These are phyloP conservation scores for Mortierella sp. DNA, from an alignment of 371 early-diverging fungal genomes.

Conservation along the genomic window DNA sequence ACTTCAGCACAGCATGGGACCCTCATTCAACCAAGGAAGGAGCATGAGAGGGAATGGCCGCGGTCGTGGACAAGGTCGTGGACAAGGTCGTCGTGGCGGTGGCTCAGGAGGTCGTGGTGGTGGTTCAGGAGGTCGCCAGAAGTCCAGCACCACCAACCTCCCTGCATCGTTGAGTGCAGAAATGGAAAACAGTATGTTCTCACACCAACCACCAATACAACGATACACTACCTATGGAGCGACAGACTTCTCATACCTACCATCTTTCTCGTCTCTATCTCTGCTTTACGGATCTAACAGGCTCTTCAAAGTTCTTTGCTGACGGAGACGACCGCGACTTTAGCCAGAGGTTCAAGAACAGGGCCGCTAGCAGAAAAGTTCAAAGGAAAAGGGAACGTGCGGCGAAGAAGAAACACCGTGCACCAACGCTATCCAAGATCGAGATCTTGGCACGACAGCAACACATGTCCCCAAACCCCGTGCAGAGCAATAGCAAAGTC, in stretches of 20 bases:
- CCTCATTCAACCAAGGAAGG: constrained; percentile 42
- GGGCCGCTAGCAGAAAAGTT: constrained; percentile 54
- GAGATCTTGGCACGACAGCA: constrained; percentile 50
- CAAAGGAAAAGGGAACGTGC: constrained; percentile 60
- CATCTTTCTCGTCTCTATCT: not conserved
- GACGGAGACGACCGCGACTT: constrained; percentile 57
- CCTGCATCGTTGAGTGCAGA: constrained; percentile 45
- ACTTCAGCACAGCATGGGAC: constrained; percentile 25
- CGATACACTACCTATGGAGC: not conserved
- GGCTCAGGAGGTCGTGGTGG: constrained; percentile 40
- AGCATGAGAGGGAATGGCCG: constrained; percentile 23
- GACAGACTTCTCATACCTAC: too few species aligned
- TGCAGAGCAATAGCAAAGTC: constrained; percentile 4
- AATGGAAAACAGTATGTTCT: constrained; percentile 35
- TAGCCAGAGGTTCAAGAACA: constrained; percentile 57
- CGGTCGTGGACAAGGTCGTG: constrained; percentile 29
- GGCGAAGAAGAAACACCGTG: constrained; percentile 59
- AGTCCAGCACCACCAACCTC: constrained; percentile 50
- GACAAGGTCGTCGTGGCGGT: constrained; percentile 30
- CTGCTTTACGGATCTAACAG: not conserved
- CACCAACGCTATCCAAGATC: constrained; percentile 42
- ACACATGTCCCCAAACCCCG: constrained; percentile 32
- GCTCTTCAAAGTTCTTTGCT: constrained; percentile 42
- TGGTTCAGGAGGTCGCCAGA: constrained; percentile 34
- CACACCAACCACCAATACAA: not conserved